phyloP scores from a whole-genome alignment of 2,329 filamentous ascomycete species.

The Ophiosphaerella korrae region DNA sequence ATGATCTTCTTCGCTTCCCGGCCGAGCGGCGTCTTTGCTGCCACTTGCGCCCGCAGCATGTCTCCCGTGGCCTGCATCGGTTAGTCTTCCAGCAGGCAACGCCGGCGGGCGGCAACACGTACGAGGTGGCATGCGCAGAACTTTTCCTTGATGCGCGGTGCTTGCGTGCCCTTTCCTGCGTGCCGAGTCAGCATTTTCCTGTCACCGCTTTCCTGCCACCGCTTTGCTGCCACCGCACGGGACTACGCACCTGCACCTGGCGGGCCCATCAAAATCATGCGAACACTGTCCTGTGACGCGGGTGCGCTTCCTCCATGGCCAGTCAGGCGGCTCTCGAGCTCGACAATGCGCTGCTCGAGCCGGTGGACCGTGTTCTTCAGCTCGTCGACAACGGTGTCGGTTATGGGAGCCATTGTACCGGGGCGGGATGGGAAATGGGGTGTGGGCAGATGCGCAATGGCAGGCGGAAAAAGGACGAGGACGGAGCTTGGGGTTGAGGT shows the following conservation, averaged over 20 bases:
- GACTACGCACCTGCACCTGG: slow-evolving; percentile 84
- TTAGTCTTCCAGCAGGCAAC: slow-evolving; percentile 18
- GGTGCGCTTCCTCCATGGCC: slow-evolving; percentile 38
- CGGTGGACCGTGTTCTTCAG: slow-evolving; percentile 82
- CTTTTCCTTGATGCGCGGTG: slow-evolving; percentile 96
- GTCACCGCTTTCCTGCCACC: neutral
- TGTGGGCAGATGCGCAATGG: slow-evolving; percentile 25
- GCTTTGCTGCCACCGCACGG: too few species aligned
- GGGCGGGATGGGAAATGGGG: slow-evolving; percentile 19
- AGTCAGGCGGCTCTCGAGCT: slow-evolving; percentile 75
- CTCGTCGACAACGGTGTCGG: slow-evolving; percentile 77
- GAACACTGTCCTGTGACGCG: slow-evolving; percentile 67
- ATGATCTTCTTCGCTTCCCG: slow-evolving; percentile 99
- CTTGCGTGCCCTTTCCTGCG: slow-evolving; percentile 96
- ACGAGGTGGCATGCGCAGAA: slow-evolving; percentile 97
- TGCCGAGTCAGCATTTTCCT: slow-evolving; percentile 27
- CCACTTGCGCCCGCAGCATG: slow-evolving; percentile 98
- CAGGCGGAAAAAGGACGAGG: slow-evolving; percentile 21
- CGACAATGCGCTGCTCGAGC: slow-evolving; percentile 84
- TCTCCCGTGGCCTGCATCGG: slow-evolving; percentile 84
- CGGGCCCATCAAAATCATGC: slow-evolving; percentile 97
- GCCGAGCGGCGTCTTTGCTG: slow-evolving; percentile 93
- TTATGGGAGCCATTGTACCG: slow-evolving; percentile 79
- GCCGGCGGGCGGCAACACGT: slow-evolving; percentile 45
- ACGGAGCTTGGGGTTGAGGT: slow-evolving; percentile 9